These are phyloP conservation scores for Panicum miliaceum DNA, from an alignment of 176 grass and related monocot species.

Conservation along the genomic window DNA sequence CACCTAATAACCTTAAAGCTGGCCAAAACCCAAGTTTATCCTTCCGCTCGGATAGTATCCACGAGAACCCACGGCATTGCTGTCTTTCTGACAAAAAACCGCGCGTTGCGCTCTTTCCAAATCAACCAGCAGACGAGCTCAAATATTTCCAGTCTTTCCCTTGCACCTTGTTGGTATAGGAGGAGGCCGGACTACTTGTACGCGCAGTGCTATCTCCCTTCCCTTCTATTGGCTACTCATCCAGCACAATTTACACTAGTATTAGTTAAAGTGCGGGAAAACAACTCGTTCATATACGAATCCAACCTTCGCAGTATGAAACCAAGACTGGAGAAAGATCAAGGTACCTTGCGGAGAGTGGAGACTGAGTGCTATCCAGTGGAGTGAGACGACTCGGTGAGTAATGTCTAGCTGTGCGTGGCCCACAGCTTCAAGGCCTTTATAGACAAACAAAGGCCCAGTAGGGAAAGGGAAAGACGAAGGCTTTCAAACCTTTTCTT, in stretches of 20 bases:
- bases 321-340: not conserved
- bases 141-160: not conserved
- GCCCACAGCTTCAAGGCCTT: slow-evolving; percentile 35
- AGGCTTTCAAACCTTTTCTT: slow-evolving; percentile 12
- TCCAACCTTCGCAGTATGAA: not conserved
- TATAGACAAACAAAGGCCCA: slow-evolving; percentile 44
- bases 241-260: too few species aligned
- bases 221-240: not conserved
- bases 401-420: slow-evolving; percentile 24
- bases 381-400: not conserved
- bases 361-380: not conserved
- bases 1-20: too few species aligned
- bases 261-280: not conserved
- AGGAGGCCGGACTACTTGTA: not conserved
- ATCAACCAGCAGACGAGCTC: too few species aligned
- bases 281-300: not conserved
- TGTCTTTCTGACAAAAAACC: too few species aligned
- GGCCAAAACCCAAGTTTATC: too few species aligned
- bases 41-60: too few species aligned
- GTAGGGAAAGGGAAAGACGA: slow-evolving; percentile 12
- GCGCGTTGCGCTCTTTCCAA: too few species aligned
- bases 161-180: not conserved
- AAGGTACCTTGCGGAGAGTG: not conserved
- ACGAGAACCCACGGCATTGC: too few species aligned
- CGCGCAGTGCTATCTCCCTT: not conserved